A percentile compares a stretch with the other conserved stretches of the same genome.
These are phyloP conservation scores for Candida insectorum DNA, from an alignment of 805 yeast species.

Conservation along the genomic window DNA sequence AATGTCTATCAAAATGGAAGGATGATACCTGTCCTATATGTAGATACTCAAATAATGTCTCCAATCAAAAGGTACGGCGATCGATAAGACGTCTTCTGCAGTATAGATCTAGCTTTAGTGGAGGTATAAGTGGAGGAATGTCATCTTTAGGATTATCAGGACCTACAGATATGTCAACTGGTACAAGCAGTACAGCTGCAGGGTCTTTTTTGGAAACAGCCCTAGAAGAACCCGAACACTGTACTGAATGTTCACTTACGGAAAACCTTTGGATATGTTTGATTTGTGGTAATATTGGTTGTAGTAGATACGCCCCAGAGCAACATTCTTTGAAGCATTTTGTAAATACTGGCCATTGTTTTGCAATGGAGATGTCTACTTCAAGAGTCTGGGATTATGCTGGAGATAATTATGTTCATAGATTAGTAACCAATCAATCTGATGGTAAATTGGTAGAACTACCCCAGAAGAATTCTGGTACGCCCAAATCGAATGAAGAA, in stretches of 20 bases:
- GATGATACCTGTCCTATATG: slow-evolving; percentile 92
- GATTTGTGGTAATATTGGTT: slow-evolving; percentile 88
- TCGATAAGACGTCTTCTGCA: slow-evolving; percentile 31
- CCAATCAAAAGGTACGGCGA: slow-evolving; percentile 32
- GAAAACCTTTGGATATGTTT: slow-evolving; percentile 84
- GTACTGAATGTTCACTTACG: slow-evolving; percentile 55
- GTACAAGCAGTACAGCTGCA: background rate
- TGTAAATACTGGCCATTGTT: slow-evolving; percentile 75
- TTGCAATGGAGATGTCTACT: slow-evolving; percentile 81
- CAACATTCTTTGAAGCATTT: slow-evolving; percentile 87
- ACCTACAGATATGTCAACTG: background rate
- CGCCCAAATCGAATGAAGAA: slow-evolving; percentile 12
- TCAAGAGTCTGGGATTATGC: slow-evolving; percentile 96
- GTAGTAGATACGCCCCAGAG: slow-evolving; percentile 76
- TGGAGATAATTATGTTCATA: slow-evolving; percentile 84
- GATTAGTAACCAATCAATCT: slow-evolving; percentile 76
- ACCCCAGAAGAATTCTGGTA: slow-evolving; percentile 28
- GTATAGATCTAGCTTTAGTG: background rate
- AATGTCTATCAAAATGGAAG: slow-evolving; percentile 82
- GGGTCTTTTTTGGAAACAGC: slow-evolving; percentile 4
- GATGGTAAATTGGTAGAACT: slow-evolving; percentile 90
- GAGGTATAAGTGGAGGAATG: background rate
- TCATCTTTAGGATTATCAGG: background rate
- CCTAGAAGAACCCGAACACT: slow-evolving; percentile 23
- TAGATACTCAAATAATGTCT: slow-evolving; percentile 58